These are phyloP conservation scores for Neotropicomus parvogracilis DNA, from an alignment of 1,284 basidiomycete species.

Conservation along the genomic window DNA sequence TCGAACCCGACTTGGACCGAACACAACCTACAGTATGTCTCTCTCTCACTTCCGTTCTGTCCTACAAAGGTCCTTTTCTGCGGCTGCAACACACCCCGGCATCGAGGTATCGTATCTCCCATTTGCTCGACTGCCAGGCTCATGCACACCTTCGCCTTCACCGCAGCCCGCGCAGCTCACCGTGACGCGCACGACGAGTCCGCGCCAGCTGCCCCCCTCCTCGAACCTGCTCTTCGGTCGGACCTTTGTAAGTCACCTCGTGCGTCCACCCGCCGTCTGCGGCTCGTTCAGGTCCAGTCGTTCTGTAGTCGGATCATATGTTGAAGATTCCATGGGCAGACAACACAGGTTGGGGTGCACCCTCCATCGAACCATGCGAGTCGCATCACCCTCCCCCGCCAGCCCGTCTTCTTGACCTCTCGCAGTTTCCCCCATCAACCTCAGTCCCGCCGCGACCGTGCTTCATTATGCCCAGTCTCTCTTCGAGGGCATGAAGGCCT, in stretches of 20 bases:
- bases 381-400: constrained; percentile 6
- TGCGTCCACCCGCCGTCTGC: constrained; percentile 4
- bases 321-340: constrained; percentile 78
- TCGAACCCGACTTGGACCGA: constrained; percentile 12
- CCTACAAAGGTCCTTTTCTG: constrained; percentile 12
- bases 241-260: constrained; percentile 54
- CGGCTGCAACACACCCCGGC: constrained; percentile 9
- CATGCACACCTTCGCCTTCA: background rate
- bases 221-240: constrained; percentile 63
- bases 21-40: constrained; percentile 17
- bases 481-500: constrained; percentile 98
- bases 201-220: constrained; percentile 50
- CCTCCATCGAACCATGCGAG: constrained; percentile 82
- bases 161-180: constrained; percentile 48
- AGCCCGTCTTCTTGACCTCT: constrained; percentile 8
- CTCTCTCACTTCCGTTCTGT: constrained; percentile 13
- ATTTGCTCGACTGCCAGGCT: background rate
- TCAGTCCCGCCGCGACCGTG: constrained; percentile 85
- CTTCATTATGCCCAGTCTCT: constrained; percentile 90
- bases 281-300: constrained; percentile 13
- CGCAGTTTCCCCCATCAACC: constrained; percentile 66
- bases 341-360: constrained; percentile 75
- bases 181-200: constrained; percentile 47
- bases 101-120: constrained; percentile 27
- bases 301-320: constrained; percentile 86